Evolutionary conservation across 306 rosid genomes (phyloP).

Genomic region (Pachyrhizus erosus): DNA sequence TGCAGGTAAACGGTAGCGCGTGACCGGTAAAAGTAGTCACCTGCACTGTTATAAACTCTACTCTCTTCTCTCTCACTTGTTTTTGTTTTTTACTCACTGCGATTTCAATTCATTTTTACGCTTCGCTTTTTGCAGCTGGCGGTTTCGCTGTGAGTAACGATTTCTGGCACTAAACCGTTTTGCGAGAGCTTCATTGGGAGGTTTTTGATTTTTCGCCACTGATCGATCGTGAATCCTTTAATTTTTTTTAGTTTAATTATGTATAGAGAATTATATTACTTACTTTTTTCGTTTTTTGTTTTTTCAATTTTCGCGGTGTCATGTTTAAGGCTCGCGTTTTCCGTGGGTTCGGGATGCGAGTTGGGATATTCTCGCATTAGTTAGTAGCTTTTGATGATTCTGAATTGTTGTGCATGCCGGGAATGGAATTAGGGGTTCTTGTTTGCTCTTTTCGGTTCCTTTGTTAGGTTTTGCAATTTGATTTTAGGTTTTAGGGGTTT

Average conservation of each 20-base stretch:
- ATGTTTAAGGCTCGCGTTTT: slow-evolving; percentile 2
- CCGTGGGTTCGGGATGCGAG: not conserved
- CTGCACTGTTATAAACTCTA: not conserved
- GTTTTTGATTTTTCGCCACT: slow-evolving; percentile 1
- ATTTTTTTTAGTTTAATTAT: not conserved
- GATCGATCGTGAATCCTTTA: slow-evolving; percentile 52
- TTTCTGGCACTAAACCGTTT: not conserved
- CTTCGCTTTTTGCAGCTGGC: slow-evolving; percentile 48
- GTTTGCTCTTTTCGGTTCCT: not conserved
- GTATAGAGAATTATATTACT: not conserved
- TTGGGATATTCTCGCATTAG: not conserved
- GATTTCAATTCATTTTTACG: slow-evolving; percentile 4
- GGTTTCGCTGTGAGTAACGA: slow-evolving; percentile 63
- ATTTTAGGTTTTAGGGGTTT: not conserved
- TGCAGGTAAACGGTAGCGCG: not conserved
- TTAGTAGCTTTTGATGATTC: not conserved
- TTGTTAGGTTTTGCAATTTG: not conserved
- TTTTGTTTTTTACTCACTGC: slow-evolving; percentile 12
- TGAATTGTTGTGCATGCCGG: not conserved
- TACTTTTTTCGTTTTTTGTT: not conserved
- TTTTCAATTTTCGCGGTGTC: not conserved
- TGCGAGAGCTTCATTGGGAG: not conserved
- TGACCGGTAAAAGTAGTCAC: slow-evolving; percentile 7
- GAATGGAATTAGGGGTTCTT: not conserved
- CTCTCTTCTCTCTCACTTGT: slow-evolving; percentile 3